Percentiles rank a stretch among this genome's conserved stretches.
Conservation (phyloP, 257 asterid species). For the Schizonepeta tenuifolia region DNA sequence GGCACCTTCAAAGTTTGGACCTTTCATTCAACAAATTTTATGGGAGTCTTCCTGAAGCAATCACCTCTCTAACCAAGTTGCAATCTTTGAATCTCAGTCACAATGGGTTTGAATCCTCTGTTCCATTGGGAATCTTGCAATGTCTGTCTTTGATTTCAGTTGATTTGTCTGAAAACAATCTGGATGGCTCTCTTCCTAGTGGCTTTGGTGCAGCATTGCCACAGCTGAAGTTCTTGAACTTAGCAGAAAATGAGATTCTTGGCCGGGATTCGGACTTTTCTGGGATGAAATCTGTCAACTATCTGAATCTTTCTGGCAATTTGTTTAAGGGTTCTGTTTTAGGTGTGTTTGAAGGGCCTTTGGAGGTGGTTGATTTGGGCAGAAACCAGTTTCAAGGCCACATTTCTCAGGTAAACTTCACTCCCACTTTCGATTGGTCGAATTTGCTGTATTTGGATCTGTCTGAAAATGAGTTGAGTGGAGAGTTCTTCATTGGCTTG, state of each 20-base stretch:
- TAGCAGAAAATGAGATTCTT: slow-evolving; percentile 59
- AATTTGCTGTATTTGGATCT: slow-evolving; percentile 73
- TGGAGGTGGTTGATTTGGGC: slow-evolving; percentile 89
- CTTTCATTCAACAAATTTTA: slow-evolving; percentile 77
- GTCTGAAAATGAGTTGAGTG: slow-evolving; percentile 81
- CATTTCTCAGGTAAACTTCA: slow-evolving; percentile 74
- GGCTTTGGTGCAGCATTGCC: slow-evolving; percentile 74
- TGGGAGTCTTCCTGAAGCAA: slow-evolving; percentile 77
- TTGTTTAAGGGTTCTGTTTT: slow-evolving; percentile 71
- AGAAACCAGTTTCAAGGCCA: slow-evolving; percentile 86
- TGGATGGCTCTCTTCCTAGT: slow-evolving; percentile 59
- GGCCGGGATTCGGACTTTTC: slow-evolving; percentile 73
- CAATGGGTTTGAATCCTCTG: slow-evolving; percentile 58
- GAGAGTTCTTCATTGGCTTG: slow-evolving; percentile 59
- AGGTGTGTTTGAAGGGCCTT: slow-evolving; percentile 58
- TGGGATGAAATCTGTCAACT: slow-evolving; percentile 49
- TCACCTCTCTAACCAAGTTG: slow-evolving; percentile 65
- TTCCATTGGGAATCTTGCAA: slow-evolving; percentile 64
- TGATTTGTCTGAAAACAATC: slow-evolving; percentile 71
- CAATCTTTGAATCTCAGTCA: slow-evolving; percentile 59
- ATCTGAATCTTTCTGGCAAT: slow-evolving; percentile 82
- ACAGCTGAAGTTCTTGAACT: slow-evolving; percentile 57
- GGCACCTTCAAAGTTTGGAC: slow-evolving; percentile 68
- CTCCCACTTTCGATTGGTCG: slow-evolving; percentile 61
- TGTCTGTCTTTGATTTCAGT: slow-evolving; percentile 60